These are phyloP conservation scores for Hordeum pubiflorum DNA, from an alignment of 202 grass and related monocot genomes.

Conservation along the genomic window DNA sequence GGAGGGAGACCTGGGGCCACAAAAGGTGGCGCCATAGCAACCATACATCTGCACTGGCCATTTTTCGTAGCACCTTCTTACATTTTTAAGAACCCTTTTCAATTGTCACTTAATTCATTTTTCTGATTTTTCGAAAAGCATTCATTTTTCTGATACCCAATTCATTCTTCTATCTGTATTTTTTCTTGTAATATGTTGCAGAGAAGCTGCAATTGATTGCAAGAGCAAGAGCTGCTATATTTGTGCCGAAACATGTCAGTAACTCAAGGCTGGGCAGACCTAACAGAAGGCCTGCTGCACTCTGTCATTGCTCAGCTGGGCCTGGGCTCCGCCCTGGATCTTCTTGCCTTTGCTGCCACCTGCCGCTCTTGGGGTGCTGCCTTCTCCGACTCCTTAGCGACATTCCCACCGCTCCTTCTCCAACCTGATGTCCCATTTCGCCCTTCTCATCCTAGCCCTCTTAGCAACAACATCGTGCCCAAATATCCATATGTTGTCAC, in stretches of 20 bases:
- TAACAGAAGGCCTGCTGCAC: not conserved
- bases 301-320: not conserved
- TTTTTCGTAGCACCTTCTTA: not conserved
- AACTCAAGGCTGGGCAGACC: not conserved
- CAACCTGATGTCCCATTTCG: not conserved
- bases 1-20: too few species aligned
- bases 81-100: not conserved
- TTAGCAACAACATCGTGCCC: not conserved
- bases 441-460: not conserved
- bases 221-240: not conserved
- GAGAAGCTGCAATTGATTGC: not conserved
- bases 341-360: not conserved
- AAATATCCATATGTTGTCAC: not conserved
- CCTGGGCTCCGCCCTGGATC: not conserved
- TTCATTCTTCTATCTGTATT: not conserved
- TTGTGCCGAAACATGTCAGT: not conserved
- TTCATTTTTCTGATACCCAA: not conserved
- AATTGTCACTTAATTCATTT: not conserved
- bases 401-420: not conserved
- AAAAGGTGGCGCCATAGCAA: too few species aligned
- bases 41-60: too few species aligned
- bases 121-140: too few species aligned
- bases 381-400: not conserved
- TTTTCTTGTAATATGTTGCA: not conserved
- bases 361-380: not conserved